phyloP scores from a whole-genome alignment of 2,329 filamentous ascomycete genomes.

The Aspergillus costaricaensis region DNA sequence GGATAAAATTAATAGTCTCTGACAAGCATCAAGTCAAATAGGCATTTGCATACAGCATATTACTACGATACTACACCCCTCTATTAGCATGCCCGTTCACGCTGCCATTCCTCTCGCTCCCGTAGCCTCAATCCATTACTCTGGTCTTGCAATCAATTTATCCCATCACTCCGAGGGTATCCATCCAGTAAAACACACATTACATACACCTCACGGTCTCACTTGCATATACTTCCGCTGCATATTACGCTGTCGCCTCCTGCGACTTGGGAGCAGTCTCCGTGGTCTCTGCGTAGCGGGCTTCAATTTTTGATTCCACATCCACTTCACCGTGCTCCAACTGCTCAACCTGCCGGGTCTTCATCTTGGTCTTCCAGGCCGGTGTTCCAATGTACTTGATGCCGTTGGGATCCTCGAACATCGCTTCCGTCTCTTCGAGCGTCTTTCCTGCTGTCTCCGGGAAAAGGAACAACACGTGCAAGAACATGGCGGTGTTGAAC shows the following conservation, averaged over 20 bases:
- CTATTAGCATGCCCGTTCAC: too few relatives aligned
- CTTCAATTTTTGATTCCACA: neutral
- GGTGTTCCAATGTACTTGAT: conserved; percentile 31
- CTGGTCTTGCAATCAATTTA: neutral
- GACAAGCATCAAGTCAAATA: too few relatives aligned
- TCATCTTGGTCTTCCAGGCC: conserved; percentile 44
- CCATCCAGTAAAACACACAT: neutral
- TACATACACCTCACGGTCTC: neutral
- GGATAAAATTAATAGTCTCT: too few relatives aligned
- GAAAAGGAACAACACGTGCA: conserved; percentile 66
- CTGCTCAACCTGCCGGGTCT: conserved; percentile 20
- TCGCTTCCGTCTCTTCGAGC: conserved; percentile 73
- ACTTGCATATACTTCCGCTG: neutral
- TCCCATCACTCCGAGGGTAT: neutral
- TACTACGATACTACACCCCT: too few relatives aligned
- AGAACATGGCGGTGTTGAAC: conserved; percentile 65
- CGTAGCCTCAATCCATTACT: neutral
- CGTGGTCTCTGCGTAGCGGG: neutral
- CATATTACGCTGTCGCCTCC: neutral
- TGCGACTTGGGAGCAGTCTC: neutral
- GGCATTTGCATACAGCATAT: too few relatives aligned
- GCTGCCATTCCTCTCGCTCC: too few relatives aligned
- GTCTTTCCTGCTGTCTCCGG: conserved; percentile 72
- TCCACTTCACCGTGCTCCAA: conserved; percentile 3
- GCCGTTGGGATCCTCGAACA: conserved; percentile 55